Conservation (phyloP, 345 rosid genomes). For the Citrus sp. region DNA sequence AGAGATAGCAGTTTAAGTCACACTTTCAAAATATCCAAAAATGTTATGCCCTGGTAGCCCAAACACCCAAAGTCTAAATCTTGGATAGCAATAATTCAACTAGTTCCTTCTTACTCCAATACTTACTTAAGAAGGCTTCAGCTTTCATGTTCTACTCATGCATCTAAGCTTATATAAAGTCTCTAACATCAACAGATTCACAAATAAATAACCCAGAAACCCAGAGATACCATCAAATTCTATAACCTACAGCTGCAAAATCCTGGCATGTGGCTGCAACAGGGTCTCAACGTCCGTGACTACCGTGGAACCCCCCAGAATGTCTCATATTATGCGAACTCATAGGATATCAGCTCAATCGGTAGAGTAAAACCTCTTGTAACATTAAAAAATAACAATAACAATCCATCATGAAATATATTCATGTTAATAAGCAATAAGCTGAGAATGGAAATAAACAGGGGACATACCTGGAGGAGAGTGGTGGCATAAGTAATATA, state of each 20-base stretch:
- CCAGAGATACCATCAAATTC: not conserved
- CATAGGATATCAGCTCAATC: not conserved
- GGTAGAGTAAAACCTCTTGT: too few species aligned
- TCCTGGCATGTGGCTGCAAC: not conserved
- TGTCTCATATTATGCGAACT: not conserved
- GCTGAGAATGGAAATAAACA: not conserved
- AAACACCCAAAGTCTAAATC: not conserved
- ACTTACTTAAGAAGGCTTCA: not conserved
- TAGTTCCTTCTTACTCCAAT: not conserved
- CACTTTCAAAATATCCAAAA: not conserved
- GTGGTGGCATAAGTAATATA: slow-evolving; percentile 76
- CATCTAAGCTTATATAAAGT: not conserved
- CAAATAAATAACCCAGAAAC: not conserved
- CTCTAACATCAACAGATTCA: not conserved
- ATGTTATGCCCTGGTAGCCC: not conserved
- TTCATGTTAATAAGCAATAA: too few species aligned
- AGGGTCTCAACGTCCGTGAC: not conserved
- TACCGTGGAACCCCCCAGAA: not conserved
- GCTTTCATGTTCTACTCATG: not conserved
- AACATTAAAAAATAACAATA: too few species aligned
- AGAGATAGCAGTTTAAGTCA: not conserved
- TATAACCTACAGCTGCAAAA: not conserved
- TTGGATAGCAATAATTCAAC: not conserved
- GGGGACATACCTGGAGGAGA: slow-evolving; percentile 54
- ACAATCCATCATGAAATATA: too few species aligned